A percentile compares a stretch with the other conserved stretches of the same genome.
phyloP scores from a whole-genome alignment of 495 filamentous ascomycete species.

The Amorphotheca resinae region DNA sequence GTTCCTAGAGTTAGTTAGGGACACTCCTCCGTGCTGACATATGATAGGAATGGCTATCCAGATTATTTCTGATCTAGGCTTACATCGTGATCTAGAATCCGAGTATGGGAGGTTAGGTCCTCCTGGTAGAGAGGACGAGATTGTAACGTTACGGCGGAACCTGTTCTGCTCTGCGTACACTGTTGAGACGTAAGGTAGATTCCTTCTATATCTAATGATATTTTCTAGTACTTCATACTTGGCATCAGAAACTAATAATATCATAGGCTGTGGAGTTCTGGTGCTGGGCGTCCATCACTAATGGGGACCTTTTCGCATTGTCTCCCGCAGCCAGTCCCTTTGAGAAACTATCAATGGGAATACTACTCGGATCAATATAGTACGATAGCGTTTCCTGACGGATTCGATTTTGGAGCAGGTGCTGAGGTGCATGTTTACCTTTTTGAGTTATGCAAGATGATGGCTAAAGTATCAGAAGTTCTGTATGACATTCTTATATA shows the following conservation, averaged over 20 bases:
- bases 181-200: neutral
- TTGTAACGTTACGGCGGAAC: neutral
- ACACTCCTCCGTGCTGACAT: neutral
- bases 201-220: neutral
- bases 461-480: no score
- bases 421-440: no score
- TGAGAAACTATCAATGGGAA: no score
- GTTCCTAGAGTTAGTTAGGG: neutral
- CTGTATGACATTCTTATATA: no score
- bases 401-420: no score
- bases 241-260: constrained; percentile 1
- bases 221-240: neutral
- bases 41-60: constrained; percentile 32
- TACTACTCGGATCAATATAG: no score
- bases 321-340: no score
- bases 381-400: no score
- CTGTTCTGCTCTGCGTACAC: neutral
- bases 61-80: constrained; percentile 35
- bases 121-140: neutral
- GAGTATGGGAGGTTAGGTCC: neutral
- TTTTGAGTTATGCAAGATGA: no score
- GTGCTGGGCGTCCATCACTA: no score
- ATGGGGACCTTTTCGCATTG: no score
- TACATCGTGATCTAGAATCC: constrained; percentile 31
- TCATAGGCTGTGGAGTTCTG: neutral